Evolutionary conservation across 2,329 filamentous ascomycete species (phyloP), one percentile per base, ranked within the genome.

Genomic region (Aaosphaeria pasadenensis): DNA sequence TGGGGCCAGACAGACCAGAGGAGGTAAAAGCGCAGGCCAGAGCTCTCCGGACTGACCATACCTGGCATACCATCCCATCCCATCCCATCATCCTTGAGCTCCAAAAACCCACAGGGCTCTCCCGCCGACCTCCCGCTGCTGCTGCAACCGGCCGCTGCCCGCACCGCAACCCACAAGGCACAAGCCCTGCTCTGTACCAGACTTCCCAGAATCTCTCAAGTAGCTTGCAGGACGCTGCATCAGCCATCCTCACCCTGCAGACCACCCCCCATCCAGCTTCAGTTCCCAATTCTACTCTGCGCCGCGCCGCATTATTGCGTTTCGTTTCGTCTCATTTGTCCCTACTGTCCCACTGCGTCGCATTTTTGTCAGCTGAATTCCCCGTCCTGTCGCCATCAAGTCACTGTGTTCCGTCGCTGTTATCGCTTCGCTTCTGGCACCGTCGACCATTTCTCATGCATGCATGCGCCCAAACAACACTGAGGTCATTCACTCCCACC

Each of bases 361-460:
- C 53, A 51, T 63, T 60, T 44, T 55, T 60, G 57, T 60, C 64
- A 59, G 57, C 60, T 52, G 54, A 41, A 51, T 52, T 54, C 53
- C 62, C 56, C 39, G 52, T 53, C 44, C 44, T 56, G 49, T 53
- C 51, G 54, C 53, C 48, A 51, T 53, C 44, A 42, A 55, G 49
- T 53, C 51, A 54, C 53, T 48, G 47, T 63, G 50, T 56, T 50
- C 58, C 53, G 55, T 56, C 50, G 50, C 53, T 49, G 54, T 54
- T 54, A 51, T 55, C 55, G 57, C 60, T 62, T 67, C 61, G 64
- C 64, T 63, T 68, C 62, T 63, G 58, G 60, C 62, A 62, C 59
- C 60, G 54, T 53, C 60, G 48, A 43, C 56, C 50, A 53, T 41
- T 39, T 51, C 58, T 62, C 58, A 67, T 71, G 67, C 67, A 70